These are phyloP conservation scores for Pyrus betulifolia DNA, from an alignment of 306 rosid genomes.

Conservation along the genomic window DNA sequence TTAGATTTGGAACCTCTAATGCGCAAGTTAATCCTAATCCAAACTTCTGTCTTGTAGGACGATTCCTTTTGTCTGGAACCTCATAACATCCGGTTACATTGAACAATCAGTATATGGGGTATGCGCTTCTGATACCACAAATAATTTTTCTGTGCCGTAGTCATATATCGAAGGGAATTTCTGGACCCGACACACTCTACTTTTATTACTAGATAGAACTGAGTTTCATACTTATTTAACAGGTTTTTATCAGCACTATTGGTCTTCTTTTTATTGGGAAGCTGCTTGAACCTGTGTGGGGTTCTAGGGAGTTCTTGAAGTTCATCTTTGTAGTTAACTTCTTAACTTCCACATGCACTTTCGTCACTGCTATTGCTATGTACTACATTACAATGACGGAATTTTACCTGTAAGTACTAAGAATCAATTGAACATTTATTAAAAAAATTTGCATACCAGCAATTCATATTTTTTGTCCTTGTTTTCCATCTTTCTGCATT, in stretches of 20 bases:
- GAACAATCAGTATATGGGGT: constrained; percentile 82
- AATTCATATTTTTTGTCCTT: background rate
- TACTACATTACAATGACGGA: constrained; percentile 71
- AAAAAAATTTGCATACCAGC: background rate
- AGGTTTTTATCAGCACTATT: constrained; percentile 55
- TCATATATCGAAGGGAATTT: background rate
- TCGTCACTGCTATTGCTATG: constrained; percentile 77
- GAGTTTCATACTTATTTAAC: constrained; percentile 11
- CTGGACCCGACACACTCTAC: background rate
- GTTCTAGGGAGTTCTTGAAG: constrained; percentile 82
- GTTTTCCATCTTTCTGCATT: constrained; percentile 9
- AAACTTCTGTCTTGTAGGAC: constrained; percentile 48
- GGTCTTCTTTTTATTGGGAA: constrained; percentile 84
- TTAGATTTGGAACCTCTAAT: background rate
- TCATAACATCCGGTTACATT: constrained; percentile 69
- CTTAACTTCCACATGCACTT: constrained; percentile 66
- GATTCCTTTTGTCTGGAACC: constrained; percentile 92
- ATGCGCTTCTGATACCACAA: constrained; percentile 14
- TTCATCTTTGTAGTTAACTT: constrained; percentile 79
- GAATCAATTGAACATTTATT: background rate
- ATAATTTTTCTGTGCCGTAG: background rate
- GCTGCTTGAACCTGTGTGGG: constrained; percentile 95
- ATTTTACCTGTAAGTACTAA: constrained; percentile 68
- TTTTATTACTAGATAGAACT: background rate
- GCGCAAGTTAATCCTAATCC: constrained; percentile 2